These are phyloP conservation scores for Rhizopogon roseolus DNA, from an alignment of 768 basidiomycete species.

Conservation along the genomic window DNA sequence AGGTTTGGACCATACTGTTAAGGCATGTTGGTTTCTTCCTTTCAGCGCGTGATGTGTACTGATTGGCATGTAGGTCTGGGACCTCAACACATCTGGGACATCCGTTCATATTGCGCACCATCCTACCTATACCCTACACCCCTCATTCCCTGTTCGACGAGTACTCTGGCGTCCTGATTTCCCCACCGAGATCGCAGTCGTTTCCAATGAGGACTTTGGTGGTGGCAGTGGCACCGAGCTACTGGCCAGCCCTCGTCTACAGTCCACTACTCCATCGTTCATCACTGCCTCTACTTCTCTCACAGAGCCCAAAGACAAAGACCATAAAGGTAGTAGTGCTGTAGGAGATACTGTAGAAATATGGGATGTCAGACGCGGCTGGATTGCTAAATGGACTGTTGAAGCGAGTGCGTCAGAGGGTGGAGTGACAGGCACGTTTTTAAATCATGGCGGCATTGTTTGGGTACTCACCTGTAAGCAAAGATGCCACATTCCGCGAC, in stretches of 20 bases:
- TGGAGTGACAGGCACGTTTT: conserved; percentile 61
- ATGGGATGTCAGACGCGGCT: conserved; percentile 81
- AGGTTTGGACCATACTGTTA: conserved; percentile 74
- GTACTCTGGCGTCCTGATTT: conserved; percentile 75
- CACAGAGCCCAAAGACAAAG: conserved; percentile 11
- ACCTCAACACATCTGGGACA: conserved; percentile 38
- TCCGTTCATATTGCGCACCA: conserved; percentile 55
- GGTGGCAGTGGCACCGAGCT: conserved; percentile 19
- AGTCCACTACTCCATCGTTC: conserved; percentile 16
- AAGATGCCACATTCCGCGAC: conserved; percentile 62
- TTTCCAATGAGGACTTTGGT: conserved; percentile 59
- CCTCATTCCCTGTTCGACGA: conserved; percentile 69
- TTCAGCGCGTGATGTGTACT: not conserved
- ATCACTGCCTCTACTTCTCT: conserved; percentile 7
- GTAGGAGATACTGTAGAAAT: conserved; percentile 67
- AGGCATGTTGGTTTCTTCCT: conserved; percentile 35
- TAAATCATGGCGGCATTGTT: not conserved
- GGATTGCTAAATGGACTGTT: conserved; percentile 81
- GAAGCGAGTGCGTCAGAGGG: conserved; percentile 62
- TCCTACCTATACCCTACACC: conserved; percentile 67
- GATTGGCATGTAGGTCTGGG: conserved; percentile 56
- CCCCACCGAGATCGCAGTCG: conserved; percentile 70
- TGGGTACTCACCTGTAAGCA: conserved; percentile 18
- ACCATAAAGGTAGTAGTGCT: conserved; percentile 8
- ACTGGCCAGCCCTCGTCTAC: conserved; percentile 25